Evolutionary conservation across 441 rosid species (phyloP).

Genomic region (Raphanus hybrid): DNA sequence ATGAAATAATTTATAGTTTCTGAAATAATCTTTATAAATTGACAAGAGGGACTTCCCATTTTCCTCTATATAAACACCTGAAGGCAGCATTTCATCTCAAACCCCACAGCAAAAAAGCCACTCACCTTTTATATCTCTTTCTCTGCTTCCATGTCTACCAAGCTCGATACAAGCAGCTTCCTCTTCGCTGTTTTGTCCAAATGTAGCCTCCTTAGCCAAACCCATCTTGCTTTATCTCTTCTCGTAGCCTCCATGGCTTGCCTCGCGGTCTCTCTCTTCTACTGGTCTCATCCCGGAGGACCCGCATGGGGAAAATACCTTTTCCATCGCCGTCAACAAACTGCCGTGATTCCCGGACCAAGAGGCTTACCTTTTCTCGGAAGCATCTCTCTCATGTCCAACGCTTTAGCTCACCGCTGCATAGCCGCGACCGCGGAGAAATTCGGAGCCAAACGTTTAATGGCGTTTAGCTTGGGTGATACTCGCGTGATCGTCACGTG

Average conservation of each 20-base stretch:
- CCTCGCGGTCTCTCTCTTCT: conserved; percentile 49
- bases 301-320: conserved; percentile 85
- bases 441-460: conserved; percentile 62
- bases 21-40: background rate
- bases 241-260: conserved; percentile 47
- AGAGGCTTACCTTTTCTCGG: conserved; percentile 75
- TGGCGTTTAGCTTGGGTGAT: conserved; percentile 87
- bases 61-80: conserved; percentile 32
- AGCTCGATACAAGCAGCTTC: conserved; percentile 60
- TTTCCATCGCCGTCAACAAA: conserved; percentile 23
- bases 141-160: conserved; percentile 51
- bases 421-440: conserved; percentile 60
- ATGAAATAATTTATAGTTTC: background rate
- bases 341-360: conserved; percentile 71
- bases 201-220: conserved; percentile 51
- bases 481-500: conserved; percentile 82
- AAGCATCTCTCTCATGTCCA: conserved; percentile 75
- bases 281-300: conserved; percentile 86
- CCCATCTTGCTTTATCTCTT: conserved; percentile 53
- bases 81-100: conserved; percentile 31
- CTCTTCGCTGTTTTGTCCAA: conserved; percentile 66
- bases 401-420: conserved; percentile 67
- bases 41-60: background rate
- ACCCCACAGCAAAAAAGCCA: conserved; percentile 35
- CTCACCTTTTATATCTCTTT: conserved; percentile 15